Percentiles rank a stretch among this genome's conserved stretches.
Conservation (phyloP, 352 stramenopile species). For the Salisapilia sapeloensis region DNA sequence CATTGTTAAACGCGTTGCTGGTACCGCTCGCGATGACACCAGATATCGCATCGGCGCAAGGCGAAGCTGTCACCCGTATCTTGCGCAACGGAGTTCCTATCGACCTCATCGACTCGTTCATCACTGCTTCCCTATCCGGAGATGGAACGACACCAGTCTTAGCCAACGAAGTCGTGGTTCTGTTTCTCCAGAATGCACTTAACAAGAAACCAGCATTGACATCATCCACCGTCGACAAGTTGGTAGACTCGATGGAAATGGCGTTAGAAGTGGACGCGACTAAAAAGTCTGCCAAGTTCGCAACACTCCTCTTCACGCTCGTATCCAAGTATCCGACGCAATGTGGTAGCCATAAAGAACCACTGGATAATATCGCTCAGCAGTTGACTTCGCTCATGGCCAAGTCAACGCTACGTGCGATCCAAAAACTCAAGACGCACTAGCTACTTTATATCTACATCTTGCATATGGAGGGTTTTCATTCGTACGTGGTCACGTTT, state of each 20-base stretch:
- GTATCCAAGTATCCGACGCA: constrained; percentile 38
- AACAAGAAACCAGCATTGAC: constrained; percentile 36
- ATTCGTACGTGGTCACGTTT: no score
- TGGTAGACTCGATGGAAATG: constrained; percentile 17
- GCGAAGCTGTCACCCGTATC: constrained; percentile 52
- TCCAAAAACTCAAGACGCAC: constrained; percentile 36
- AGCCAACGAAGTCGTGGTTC: constrained; percentile 36
- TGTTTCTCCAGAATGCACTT: constrained; percentile 61
- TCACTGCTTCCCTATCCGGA: constrained; percentile 3
- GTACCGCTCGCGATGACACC: constrained; percentile 22
- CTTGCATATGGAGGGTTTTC: no score
- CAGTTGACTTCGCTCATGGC: constrained; percentile 36
- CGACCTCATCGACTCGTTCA: constrained; percentile 29
- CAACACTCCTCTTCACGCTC: constrained; percentile 42
- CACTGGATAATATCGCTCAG: constrained; percentile 20
- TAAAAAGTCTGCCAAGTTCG: constrained; percentile 29
- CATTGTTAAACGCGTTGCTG: constrained; percentile 32
- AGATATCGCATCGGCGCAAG: constrained; percentile 23
- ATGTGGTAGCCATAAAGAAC: constrained; percentile 19
- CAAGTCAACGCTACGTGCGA: constrained; percentile 36
- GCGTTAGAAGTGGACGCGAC: constrained; percentile 21
- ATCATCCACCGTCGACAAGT: constrained; percentile 16
- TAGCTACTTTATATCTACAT: not conserved
- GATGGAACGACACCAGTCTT: constrained; percentile 7
- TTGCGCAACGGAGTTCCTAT: constrained; percentile 22